A percentile compares a stretch with the other conserved stretches of the same genome.
Evolutionary conservation across 2,329 filamentous ascomycete species (phyloP).

Genomic region (Fonsecaea multimorphosa): DNA sequence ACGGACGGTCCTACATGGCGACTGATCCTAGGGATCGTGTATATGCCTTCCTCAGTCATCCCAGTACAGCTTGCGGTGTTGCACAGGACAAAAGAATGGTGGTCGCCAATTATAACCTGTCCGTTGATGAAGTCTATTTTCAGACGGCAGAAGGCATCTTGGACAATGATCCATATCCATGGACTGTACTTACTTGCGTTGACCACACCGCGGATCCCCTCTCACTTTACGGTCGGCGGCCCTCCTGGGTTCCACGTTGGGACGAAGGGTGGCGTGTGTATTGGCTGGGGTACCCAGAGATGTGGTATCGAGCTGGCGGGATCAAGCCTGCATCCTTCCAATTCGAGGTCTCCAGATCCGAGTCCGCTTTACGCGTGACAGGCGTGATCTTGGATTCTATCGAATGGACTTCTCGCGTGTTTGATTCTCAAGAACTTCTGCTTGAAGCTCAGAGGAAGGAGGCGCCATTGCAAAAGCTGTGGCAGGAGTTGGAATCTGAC

Average conservation of each 20-base stretch:
- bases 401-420: constrained; percentile 7
- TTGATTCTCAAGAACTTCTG: constrained; percentile 7
- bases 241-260: constrained; percentile 29
- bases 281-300: constrained; percentile 24
- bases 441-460: constrained; percentile 6
- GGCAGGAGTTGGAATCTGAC: constrained; percentile 3
- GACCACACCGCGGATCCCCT: constrained; percentile 10
- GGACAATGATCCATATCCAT: constrained; percentile 14
- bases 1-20: constrained; percentile 13
- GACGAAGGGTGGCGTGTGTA: constrained; percentile 22
- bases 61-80: constrained; percentile 11
- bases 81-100: constrained; percentile 9
- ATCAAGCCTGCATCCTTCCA: neutral
- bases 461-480: constrained; percentile 9
- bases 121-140: constrained; percentile 24
- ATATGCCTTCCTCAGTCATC: constrained; percentile 31
- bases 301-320: constrained; percentile 23
- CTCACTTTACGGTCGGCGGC: constrained; percentile 8
- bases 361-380: neutral
- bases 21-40: constrained; percentile 28
- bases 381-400: constrained; percentile 20
- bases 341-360: constrained; percentile 1
- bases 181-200: constrained; percentile 18
- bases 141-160: constrained; percentile 13
- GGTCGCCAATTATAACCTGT: constrained; percentile 26